Conservation (phyloP, 768 basidiomycete genomes). For the Naganishia kalamii region DNA sequence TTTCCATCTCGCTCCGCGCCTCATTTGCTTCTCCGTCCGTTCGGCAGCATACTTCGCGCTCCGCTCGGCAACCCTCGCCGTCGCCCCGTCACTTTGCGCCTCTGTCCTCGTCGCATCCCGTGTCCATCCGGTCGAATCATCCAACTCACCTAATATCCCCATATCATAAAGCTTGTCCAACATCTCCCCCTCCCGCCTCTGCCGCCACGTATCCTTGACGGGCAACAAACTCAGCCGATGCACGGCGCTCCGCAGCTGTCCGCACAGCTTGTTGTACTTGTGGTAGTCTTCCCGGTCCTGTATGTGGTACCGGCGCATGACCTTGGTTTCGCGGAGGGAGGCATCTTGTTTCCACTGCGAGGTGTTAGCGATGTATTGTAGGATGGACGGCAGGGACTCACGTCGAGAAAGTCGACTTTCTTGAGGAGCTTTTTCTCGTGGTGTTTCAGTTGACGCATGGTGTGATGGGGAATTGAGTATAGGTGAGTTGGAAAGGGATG, state of each 20-base stretch:
- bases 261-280: conserved; percentile 97
- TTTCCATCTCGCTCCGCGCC: background rate
- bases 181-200: conserved; percentile 75
- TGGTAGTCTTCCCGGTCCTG: conserved; percentile 91
- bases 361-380: background rate
- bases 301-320: conserved; percentile 91
- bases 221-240: conserved; percentile 83
- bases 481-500: background rate
- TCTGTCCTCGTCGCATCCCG: no score
- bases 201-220: conserved; percentile 76
- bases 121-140: no score
- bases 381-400: conserved; percentile 47
- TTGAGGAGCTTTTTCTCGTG: conserved; percentile 93
- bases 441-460: conserved; percentile 84
- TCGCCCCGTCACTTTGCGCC: background rate
- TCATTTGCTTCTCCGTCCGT: background rate
- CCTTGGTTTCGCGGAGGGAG: conserved; percentile 78
- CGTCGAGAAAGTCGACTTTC: conserved; percentile 94
- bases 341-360: conserved; percentile 93
- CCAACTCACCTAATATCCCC: conserved; percentile 62
- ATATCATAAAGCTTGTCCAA: conserved; percentile 96
- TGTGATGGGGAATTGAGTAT: background rate
- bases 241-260: conserved; percentile 72
- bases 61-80: background rate
- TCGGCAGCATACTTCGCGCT: background rate